Percentiles rank a stretch among this genome's conserved stretches.
Evolutionary conservation across 495 filamentous ascomycete genomes (phyloP).

Genomic region (Penicillium robsamsonii): DNA sequence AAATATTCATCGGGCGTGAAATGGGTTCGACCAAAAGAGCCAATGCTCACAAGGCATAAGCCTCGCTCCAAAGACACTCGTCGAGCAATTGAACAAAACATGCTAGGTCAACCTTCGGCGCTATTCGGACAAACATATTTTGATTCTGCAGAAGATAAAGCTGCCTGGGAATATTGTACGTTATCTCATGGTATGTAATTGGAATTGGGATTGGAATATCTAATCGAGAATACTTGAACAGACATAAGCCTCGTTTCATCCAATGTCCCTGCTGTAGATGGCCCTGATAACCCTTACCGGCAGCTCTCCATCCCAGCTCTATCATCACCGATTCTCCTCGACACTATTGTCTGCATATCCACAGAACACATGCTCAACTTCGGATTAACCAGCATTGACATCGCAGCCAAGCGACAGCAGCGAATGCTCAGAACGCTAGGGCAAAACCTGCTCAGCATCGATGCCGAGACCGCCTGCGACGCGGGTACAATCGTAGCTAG

Average conservation of each 20-base stretch:
- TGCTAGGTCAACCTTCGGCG: conserved; percentile 1
- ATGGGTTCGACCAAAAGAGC: conserved; percentile 22
- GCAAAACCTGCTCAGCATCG: conserved; percentile 20
- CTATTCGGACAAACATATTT: conserved; percentile 12
- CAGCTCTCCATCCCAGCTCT: conserved; percentile 27
- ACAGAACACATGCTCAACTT: conserved; percentile 35
- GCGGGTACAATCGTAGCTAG: conserved; percentile 3
- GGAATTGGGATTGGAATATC: neutral
- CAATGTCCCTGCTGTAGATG: conserved; percentile 29
- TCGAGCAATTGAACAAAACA: neutral
- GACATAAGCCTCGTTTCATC: conserved; percentile 30
- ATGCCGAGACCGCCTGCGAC: conserved; percentile 1
- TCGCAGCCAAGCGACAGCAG: conserved; percentile 27
- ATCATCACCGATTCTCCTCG: conserved; percentile 25
- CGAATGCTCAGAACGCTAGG: conserved; percentile 27
- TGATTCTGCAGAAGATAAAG: conserved; percentile 21
- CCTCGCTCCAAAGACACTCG: conserved; percentile 15
- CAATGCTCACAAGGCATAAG: conserved; percentile 19
- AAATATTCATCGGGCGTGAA: conserved; percentile 25
- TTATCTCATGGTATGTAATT: neutral
- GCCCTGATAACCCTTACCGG: conserved; percentile 31
- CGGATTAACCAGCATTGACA: conserved; percentile 23
- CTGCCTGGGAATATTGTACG: conserved; percentile 32
- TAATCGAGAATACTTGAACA: neutral
- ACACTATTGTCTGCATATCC: conserved; percentile 31